Conservation (phyloP, 768 basidiomycete genomes). For the Lentinula edodes region DNA sequence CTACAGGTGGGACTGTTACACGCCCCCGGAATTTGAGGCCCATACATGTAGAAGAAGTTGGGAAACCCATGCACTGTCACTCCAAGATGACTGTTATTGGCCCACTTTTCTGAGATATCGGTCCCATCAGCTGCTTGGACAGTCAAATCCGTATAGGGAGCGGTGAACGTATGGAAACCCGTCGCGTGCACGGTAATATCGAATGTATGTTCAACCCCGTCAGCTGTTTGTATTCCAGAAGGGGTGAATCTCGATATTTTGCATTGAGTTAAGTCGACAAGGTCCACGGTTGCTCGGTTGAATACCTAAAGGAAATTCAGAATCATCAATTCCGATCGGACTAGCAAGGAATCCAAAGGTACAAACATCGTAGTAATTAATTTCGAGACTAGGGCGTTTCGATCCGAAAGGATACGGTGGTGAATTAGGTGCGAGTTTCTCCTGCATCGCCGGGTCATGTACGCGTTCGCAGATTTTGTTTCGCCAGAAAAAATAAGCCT, state of each 20-base stretch:
- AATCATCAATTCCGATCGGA: background rate
- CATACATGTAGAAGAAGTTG: slow-evolving; percentile 22
- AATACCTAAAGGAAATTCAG: slow-evolving; percentile 13
- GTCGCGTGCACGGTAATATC: slow-evolving; percentile 19
- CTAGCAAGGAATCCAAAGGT: background rate
- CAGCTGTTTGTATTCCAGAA: slow-evolving; percentile 15
- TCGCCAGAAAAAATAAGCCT: slow-evolving; percentile 20
- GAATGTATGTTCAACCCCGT: slow-evolving; percentile 15
- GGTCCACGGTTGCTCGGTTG: slow-evolving; percentile 18
- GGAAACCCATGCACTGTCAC: slow-evolving; percentile 16
- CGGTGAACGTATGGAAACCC: slow-evolving; percentile 20
- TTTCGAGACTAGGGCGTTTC: slow-evolving; percentile 18
- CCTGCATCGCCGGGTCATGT: slow-evolving; percentile 14
- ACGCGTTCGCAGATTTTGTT: slow-evolving; percentile 16
- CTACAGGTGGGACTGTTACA: slow-evolving; percentile 20
- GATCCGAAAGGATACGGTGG: slow-evolving; percentile 19
- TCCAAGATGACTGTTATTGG: slow-evolving; percentile 18
- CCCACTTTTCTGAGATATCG: slow-evolving; percentile 17
- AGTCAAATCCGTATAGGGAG: slow-evolving; percentile 16
- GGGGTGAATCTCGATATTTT: slow-evolving; percentile 16
- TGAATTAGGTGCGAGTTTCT: slow-evolving; percentile 18
- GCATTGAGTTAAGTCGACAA: slow-evolving; percentile 16
- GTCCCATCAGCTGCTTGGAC: slow-evolving; percentile 16
- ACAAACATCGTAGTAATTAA: slow-evolving; percentile 10
- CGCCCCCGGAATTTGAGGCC: slow-evolving; percentile 20